Base-by-base conservation (phyloP, 768 basidiomycete species). In the Suillus sp. region DNA sequence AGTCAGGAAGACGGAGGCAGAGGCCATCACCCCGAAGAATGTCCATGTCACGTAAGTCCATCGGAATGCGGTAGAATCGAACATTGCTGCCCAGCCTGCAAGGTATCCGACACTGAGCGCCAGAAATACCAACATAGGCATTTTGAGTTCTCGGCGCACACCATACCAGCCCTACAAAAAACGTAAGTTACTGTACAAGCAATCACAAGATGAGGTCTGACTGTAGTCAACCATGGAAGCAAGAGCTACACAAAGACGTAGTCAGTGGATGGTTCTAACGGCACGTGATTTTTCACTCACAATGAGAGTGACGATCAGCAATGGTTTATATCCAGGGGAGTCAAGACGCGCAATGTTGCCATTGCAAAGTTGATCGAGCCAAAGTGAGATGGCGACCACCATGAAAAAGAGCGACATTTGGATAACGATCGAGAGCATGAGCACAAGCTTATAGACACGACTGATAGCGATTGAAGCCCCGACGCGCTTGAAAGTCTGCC, bases 401-500 rank as follows among this genome's bases (percentile, higher is more conserved):
- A 93, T 86, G 78, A 93, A 93, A 80, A 92, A 93, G 51, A 91
- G 65, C 27, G 86, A 84, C n/a, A 93, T 77, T 69, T 92, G 92
- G 56, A 92, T 85, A 45, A 83, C 80, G 67, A 90, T 90, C 7
- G 89, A 91, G 62, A 92, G 76, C 18, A 81, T 77, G 45, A 92
- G 81, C 62, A 92, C 87, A 54, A 87, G 77, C 73, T 86, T 90
- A 80, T 93, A 93, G 64, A 90, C 74, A 40, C 86, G 83, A 73
- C 89, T 90, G 75, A 93, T 91, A 13, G 80, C 80, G 67, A 85
- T 76, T 7, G 87, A 90, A 13, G 92, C 91, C 42, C 92, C 91
- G 59, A 93, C 86, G 62, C 91, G 89, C 74, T 92, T 92, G 83
- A 93, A 94, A 0, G 91, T 94, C 74, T 91, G 90, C 91, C 91